phyloP scores from a whole-genome alignment of 2,329 filamentous ascomycete genomes.

The Colletotrichum lentis region DNA sequence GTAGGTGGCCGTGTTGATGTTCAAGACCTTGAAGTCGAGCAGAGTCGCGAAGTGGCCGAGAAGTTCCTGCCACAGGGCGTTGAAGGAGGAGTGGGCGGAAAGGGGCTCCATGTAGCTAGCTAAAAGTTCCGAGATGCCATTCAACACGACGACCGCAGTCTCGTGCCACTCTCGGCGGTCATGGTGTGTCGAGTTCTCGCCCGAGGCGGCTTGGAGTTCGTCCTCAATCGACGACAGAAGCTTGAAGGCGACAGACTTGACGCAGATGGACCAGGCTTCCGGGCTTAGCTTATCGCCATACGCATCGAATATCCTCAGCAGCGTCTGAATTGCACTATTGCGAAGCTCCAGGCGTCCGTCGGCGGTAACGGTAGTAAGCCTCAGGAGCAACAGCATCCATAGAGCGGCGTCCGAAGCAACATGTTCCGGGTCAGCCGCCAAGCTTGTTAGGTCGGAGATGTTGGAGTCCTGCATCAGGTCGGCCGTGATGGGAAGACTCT shows the following conservation, averaged over 20 bases:
- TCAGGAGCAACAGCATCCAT: conserved; percentile 79
- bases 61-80: conserved; percentile 77
- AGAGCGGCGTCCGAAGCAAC: conserved; percentile 73
- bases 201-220: conserved; percentile 55
- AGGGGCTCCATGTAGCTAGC: conserved; percentile 80
- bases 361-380: conserved; percentile 74
- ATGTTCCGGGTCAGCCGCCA: conserved; percentile 64
- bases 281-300: conserved; percentile 82
- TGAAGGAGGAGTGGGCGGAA: conserved; percentile 71
- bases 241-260: conserved; percentile 81
- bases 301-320: conserved; percentile 90
- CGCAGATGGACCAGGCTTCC: conserved; percentile 83
- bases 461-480: conserved; percentile 63
- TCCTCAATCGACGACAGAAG: conserved; percentile 75
- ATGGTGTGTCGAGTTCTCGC: conserved; percentile 46
- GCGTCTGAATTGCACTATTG: conserved; percentile 88
- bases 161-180: conserved; percentile 71
- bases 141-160: conserved; percentile 77
- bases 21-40: conserved; percentile 69
- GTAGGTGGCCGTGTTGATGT: conserved; percentile 76
- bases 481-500: conserved; percentile 65
- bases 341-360: conserved; percentile 78
- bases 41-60: conserved; percentile 73
- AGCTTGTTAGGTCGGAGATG: conserved; percentile 63
- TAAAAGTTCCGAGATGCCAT: conserved; percentile 76